Percentiles rank a stretch among this genome's conserved stretches.
These are phyloP conservation scores for Oxyria digyna DNA, from an alignment of 148 eudicot genomes.

Conservation along the genomic window DNA sequence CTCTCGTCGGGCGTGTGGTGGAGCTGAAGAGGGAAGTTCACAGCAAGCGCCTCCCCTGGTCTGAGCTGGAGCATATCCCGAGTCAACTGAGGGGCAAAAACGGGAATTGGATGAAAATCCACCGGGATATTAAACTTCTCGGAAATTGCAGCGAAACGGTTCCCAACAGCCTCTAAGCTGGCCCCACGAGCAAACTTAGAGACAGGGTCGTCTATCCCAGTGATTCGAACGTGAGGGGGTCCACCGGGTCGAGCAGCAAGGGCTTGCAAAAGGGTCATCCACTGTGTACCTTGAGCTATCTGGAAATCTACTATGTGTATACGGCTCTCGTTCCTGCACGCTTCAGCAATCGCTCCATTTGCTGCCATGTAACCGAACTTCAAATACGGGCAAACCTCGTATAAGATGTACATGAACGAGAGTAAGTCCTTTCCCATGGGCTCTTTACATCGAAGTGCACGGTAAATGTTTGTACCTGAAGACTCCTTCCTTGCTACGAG, in stretches of 20 bases:
- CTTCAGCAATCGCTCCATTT: constrained; percentile 48
- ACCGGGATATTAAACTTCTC: constrained; percentile 33
- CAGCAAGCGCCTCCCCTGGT: constrained; percentile 39
- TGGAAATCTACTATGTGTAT: constrained; percentile 57
- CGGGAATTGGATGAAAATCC: constrained; percentile 27
- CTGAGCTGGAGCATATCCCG: constrained; percentile 18
- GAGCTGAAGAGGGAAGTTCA: constrained; percentile 37
- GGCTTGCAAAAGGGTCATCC: constrained; percentile 46
- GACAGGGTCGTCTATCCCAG: constrained; percentile 40
- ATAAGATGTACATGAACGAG: constrained; percentile 43
- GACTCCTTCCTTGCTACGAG: constrained; percentile 33
- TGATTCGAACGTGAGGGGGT: constrained; percentile 37
- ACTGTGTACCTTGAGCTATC: constrained; percentile 47
- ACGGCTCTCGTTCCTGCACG: constrained; percentile 30
- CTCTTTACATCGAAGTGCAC: constrained; percentile 36
- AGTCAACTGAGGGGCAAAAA: constrained; percentile 21
- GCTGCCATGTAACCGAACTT: constrained; percentile 60
- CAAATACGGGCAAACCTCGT: constrained; percentile 46
- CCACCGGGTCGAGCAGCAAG: constrained; percentile 52
- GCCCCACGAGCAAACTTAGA: constrained; percentile 40
- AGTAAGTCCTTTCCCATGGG: constrained; percentile 33
- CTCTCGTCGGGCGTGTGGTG: constrained; percentile 63
- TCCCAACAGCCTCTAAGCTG: constrained; percentile 31
- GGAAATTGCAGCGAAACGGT: constrained; percentile 25
- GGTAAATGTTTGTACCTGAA: constrained; percentile 48